Percentiles rank a stretch among this genome's conserved stretches.
Evolutionary conservation across 305 asterid species (phyloP).

Genomic region (Solanum chacoense): DNA sequence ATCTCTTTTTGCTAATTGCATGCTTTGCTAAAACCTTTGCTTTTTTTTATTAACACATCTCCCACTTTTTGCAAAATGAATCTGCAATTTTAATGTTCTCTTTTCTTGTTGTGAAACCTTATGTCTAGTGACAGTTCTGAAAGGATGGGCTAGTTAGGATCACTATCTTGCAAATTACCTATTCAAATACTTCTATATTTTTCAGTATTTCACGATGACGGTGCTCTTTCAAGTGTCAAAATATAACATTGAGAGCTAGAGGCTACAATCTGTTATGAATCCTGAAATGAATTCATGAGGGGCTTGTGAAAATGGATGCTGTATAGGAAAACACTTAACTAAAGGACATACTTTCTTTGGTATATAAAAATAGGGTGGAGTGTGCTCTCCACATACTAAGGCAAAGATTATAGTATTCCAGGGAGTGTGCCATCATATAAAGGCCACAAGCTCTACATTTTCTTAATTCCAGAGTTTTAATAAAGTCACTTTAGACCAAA

Average conservation of each 20-base stretch:
- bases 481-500: not conserved
- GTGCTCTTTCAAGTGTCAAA: not conserved
- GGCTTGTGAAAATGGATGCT: slow-evolving; percentile 13
- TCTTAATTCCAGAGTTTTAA: not conserved
- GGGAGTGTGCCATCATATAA: slow-evolving; percentile 29
- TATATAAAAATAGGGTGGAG: slow-evolving; percentile 18
- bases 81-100: not conserved
- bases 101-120: not conserved
- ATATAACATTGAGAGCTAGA: not conserved
- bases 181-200: not conserved
- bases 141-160: not conserved
- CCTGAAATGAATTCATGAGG: not conserved
- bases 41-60: not conserved
- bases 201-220: not conserved
- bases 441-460: slow-evolving; percentile 14
- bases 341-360: not conserved
- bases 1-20: not conserved
- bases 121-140: not conserved
- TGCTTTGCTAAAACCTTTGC: not conserved
- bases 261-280: not conserved
- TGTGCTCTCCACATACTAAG: slow-evolving; percentile 20
- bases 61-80: not conserved
- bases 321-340: slow-evolving; percentile 19
- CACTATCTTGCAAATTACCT: not conserved
- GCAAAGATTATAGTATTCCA: slow-evolving; percentile 8